Evolutionary conservation across 2,329 filamentous ascomycete genomes (phyloP).

Genomic region (Cladophialophora immunda): DNA sequence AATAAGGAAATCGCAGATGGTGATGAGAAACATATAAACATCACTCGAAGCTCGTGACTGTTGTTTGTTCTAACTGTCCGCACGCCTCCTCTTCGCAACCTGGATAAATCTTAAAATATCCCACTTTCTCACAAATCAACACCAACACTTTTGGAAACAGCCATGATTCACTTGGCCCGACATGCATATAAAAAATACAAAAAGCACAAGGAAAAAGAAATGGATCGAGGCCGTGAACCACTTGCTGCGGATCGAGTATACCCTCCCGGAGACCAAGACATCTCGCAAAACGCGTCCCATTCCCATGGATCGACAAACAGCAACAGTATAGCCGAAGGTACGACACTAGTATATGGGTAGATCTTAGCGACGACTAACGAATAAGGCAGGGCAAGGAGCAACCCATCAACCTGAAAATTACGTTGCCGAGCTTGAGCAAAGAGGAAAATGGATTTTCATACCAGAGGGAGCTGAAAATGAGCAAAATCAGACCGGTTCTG

Average conservation of each 20-base stretch:
- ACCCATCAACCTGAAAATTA: background rate
- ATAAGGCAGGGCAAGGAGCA: background rate
- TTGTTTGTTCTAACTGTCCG: background rate
- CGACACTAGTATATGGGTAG: background rate
- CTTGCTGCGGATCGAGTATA: background rate
- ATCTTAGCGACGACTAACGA: background rate
- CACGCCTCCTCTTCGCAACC: no score
- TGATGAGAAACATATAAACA: background rate
- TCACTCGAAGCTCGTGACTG: background rate
- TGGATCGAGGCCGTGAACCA: background rate
- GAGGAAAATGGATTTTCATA: background rate
- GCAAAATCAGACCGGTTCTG: background rate
- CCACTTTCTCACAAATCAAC: background rate
- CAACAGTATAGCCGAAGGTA: background rate
- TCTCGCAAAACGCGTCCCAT: background rate
- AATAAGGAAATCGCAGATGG: background rate
- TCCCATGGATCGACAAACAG: background rate
- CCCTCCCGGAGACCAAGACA: background rate
- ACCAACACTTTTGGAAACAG: background rate
- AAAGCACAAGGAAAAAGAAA: background rate
- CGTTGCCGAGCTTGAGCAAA: background rate
- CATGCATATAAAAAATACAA: constrained; percentile 4
- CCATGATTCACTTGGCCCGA: background rate
- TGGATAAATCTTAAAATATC: no score
- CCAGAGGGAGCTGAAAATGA: background rate